phyloP scores from a whole-genome alignment of 176 grass and related monocot genomes.

The Eremochloa ophiuroides region DNA sequence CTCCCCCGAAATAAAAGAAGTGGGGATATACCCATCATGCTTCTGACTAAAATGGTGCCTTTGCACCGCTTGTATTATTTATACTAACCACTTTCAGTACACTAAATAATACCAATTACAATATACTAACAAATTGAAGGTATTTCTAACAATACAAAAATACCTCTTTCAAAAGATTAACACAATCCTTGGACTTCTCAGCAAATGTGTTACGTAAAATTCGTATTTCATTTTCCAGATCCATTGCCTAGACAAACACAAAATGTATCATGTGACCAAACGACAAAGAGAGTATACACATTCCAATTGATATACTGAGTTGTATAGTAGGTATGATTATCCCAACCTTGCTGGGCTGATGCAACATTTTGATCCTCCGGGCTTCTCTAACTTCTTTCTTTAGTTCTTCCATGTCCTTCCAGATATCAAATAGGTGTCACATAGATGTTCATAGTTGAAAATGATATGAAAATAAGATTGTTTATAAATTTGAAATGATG shows the following conservation, averaged over 20 bases:
- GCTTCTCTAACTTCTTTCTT: slow-evolving; percentile 81
- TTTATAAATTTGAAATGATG: background rate
- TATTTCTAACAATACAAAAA: background rate
- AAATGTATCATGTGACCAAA: background rate
- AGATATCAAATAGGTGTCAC: slow-evolving; percentile 22
- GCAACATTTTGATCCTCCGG: slow-evolving; percentile 93
- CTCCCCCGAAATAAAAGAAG: background rate
- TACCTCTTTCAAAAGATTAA: slow-evolving; percentile 90
- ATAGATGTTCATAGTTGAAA: slow-evolving; percentile 9
- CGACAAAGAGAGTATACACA: background rate
- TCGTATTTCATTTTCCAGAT: slow-evolving; percentile 81
- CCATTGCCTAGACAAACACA: slow-evolving; percentile 63
- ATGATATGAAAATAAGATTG: background rate
- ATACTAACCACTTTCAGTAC: background rate
- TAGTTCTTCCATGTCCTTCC: slow-evolving; percentile 65
- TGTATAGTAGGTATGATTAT: background rate
- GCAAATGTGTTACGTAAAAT: slow-evolving; percentile 51
- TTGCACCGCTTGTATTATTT: background rate
- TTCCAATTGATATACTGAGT: background rate
- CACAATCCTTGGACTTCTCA: slow-evolving; percentile 59
- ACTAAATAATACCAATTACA: background rate
- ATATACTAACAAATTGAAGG: slow-evolving; percentile 1
- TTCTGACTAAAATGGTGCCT: background rate
- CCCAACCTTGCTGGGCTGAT: slow-evolving; percentile 77
- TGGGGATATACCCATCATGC: background rate